These are phyloP conservation scores for Leccinum pallidistipes DNA, from an alignment of 1,284 basidiomycete species.

Conservation along the genomic window DNA sequence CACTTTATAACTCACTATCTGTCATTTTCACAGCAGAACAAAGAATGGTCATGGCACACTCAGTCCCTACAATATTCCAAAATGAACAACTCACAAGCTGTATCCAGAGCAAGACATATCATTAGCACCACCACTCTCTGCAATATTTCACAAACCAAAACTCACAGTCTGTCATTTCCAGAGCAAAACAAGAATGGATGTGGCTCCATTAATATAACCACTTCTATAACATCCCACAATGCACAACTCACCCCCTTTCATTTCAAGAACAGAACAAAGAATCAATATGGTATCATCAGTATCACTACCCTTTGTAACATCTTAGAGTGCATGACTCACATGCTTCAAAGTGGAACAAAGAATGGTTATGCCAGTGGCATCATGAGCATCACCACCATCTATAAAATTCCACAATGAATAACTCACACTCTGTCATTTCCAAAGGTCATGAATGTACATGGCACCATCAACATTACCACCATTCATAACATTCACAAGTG, in stretches of 20 bases:
- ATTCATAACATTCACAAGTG: background rate
- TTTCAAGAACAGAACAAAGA: background rate
- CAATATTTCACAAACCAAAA: background rate
- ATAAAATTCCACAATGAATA: background rate
- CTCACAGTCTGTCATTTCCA: background rate
- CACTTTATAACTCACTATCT: background rate
- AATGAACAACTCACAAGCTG: background rate
- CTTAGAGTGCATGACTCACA: background rate
- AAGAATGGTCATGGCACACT: background rate
- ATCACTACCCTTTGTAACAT: background rate
- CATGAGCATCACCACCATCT: background rate
- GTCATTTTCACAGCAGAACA: background rate
- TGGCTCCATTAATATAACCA: background rate
- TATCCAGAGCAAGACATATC: background rate
- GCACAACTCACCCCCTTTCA: background rate
- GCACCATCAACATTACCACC: background rate
- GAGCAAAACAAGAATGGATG: background rate
- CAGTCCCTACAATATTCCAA: background rate
- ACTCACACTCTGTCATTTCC: background rate
- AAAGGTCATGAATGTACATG: background rate
- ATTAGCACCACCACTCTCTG: background rate
- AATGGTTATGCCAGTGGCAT: background rate
- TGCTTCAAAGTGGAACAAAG: background rate
- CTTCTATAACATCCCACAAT: background rate
- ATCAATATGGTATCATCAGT: background rate